phyloP scores from a whole-genome alignment of 768 basidiomycete genomes.

The Collybia nuda region DNA sequence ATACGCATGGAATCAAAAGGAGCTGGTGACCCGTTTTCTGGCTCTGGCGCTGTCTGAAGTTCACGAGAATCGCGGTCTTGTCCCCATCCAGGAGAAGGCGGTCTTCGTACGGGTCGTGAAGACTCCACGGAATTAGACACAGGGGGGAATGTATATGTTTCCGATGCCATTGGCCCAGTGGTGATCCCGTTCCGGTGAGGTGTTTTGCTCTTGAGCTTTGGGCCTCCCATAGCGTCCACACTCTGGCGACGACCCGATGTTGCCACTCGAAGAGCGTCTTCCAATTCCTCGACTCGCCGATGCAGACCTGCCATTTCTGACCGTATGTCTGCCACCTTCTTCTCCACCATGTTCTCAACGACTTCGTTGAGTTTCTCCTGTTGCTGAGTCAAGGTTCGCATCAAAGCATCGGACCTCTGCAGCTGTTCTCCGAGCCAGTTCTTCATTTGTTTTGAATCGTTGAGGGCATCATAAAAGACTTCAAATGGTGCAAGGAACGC shows the following conservation, averaged over 20 bases:
- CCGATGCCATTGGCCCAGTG: conserved; percentile 25
- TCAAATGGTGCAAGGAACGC: conserved; percentile 85
- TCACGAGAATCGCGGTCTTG: conserved; percentile 35
- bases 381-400: conserved; percentile 53
- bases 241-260: conserved; percentile 24
- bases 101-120: conserved; percentile 29
- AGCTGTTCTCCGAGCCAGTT: conserved; percentile 74
- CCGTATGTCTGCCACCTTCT: conserved; percentile 53
- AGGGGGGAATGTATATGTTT: conserved; percentile 50
- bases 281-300: conserved; percentile 68
- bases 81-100: conserved; percentile 41
- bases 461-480: conserved; percentile 80
- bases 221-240: conserved; percentile 19
- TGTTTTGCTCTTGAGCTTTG: conserved; percentile 23
- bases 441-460: conserved; percentile 79
- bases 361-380: conserved; percentile 62
- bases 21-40: conserved; percentile 44
- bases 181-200: conserved; percentile 37
- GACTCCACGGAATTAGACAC: conserved; percentile 23
- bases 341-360: conserved; percentile 63
- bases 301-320: conserved; percentile 62
- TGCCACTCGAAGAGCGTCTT: conserved; percentile 42
- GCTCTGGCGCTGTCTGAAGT: conserved; percentile 29
- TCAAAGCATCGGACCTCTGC: conserved; percentile 56
- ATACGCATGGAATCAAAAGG: conserved; percentile 50